Percentiles rank a stretch among this genome's conserved stretches.
Conservation (phyloP, 768 basidiomycete genomes). For the Lyophyllum shimeji region DNA sequence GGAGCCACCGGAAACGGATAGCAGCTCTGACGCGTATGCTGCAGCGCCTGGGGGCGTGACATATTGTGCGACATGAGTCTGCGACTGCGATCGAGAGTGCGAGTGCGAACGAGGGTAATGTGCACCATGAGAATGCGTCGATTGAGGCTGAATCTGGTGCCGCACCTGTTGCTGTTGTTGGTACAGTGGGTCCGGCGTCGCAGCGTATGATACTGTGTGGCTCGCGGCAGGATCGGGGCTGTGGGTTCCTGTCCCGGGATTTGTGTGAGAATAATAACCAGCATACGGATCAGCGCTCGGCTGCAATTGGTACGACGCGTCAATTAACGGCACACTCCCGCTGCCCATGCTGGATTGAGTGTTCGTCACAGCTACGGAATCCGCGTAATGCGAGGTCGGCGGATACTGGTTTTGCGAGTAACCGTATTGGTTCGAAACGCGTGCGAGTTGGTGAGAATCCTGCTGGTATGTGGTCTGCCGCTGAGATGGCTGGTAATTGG, state of each 20-base stretch:
- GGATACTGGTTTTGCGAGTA: conserved; percentile 27
- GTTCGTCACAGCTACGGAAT: conserved; percentile 21
- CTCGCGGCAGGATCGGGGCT: conserved; percentile 12
- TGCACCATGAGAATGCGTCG: background rate
- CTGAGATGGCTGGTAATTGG: conserved; percentile 8
- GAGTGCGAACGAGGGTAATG: conserved; percentile 1
- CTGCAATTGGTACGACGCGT: conserved; percentile 13
- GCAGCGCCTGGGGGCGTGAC: background rate
- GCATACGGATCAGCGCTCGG: conserved; percentile 14
- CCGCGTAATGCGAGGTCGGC: conserved; percentile 23
- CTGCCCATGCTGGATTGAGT: conserved; percentile 19
- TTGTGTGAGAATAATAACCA: conserved; percentile 17
- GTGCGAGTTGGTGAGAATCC: conserved; percentile 14
- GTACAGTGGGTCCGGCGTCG: conserved; percentile 28
- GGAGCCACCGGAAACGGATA: background rate
- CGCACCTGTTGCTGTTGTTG: conserved; percentile 20
- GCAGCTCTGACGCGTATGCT: conserved; percentile 5
- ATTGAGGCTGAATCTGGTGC: conserved; percentile 16
- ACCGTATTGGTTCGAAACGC: conserved; percentile 25
- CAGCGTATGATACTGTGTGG: conserved; percentile 25
- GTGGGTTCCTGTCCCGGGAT: conserved; percentile 12
- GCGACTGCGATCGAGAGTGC: conserved; percentile 7
- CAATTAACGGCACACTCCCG: conserved; percentile 1
- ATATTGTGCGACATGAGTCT: conserved; percentile 10
- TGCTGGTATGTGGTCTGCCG: conserved; percentile 20